Evolutionary conservation across 2,329 filamentous ascomycete genomes (phyloP), one percentile per base, ranked within the genome.

Genomic region (Exophiala aquamarina): DNA sequence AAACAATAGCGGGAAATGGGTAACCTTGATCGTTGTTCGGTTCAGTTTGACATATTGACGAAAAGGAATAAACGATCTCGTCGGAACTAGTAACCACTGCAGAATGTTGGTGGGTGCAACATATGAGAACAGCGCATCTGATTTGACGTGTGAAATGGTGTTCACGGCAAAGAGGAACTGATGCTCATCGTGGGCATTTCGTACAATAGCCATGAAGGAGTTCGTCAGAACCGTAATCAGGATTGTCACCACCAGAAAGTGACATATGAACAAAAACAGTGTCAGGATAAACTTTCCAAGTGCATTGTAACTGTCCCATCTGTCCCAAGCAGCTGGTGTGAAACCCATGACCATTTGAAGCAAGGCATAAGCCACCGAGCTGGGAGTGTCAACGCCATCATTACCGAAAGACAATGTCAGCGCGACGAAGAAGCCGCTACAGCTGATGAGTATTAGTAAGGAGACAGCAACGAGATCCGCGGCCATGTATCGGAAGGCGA

Each of bases 311-410:
- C 63, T 82, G 63, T 84, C 83, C 94, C 85, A 94, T 26, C 81
- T 80, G 50, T 94, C 87, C 92, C 92, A 97, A 3, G 91, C 92
- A 11, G 92, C 89, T 9, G 92, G 92, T 0, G 90, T 95, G 64
- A 95, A 97, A 7, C 92, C 92, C 89, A 96, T 94, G 29, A 96
- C 69, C 51, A 96, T 86, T 70, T 96, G 91, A 59, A 97, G 95
- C 44, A 96, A 84, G 56, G 86, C 87, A 66, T 92, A 97, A 4
- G 89, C 89, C n/a, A 94, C 83, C 38, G 83, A 83, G 8, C 75
- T 75, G 4, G 87, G 83, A 55, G 86, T 81, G 41, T 87, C 82
- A n/a, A 57, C 47, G 5, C 85, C 77, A 46, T 80, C 83, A 54
- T 83, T 81, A 3, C 76, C 78, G 61, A 86, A 86, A 0, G 91